A percentile compares a stretch with the other conserved stretches of the same genome.
phyloP scores from a whole-genome alignment of 2,329 filamentous ascomycete species.

The Colletotrichum falcatum region DNA sequence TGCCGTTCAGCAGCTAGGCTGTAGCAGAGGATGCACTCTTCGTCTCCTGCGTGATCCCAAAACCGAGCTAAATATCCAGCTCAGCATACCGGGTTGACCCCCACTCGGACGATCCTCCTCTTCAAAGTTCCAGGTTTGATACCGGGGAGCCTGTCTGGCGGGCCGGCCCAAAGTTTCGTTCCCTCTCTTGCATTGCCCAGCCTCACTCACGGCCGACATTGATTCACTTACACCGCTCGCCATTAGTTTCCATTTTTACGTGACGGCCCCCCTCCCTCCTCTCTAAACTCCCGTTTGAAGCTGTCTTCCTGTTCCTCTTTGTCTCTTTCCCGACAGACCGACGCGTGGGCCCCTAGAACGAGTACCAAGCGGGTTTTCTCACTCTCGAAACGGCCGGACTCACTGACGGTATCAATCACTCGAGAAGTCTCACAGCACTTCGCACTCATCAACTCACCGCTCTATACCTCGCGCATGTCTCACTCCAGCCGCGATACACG shows the following conservation, averaged over 20 bases:
- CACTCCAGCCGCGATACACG: background rate
- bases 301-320: background rate
- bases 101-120: constrained; percentile 33
- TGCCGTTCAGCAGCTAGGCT: background rate
- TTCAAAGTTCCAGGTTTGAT: constrained; percentile 24
- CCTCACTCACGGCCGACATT: background rate
- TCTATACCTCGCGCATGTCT: constrained; percentile 10
- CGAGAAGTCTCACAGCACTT: background rate
- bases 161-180: constrained; percentile 13
- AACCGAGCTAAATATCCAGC: background rate
- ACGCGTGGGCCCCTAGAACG: background rate
- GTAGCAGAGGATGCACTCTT: background rate
- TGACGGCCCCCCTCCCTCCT: background rate
- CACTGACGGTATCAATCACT: background rate
- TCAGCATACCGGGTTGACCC: constrained; percentile 26
- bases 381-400: background rate
- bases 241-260: background rate
- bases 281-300: background rate
- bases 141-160: constrained; percentile 29
- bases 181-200: constrained; percentile 18
- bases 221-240: background rate
- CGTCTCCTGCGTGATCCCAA: background rate
- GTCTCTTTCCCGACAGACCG: no score
- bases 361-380: background rate
- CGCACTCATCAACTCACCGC: background rate